Conservation (phyloP, 768 basidiomycete species). For the Lentinula detonsa region DNA sequence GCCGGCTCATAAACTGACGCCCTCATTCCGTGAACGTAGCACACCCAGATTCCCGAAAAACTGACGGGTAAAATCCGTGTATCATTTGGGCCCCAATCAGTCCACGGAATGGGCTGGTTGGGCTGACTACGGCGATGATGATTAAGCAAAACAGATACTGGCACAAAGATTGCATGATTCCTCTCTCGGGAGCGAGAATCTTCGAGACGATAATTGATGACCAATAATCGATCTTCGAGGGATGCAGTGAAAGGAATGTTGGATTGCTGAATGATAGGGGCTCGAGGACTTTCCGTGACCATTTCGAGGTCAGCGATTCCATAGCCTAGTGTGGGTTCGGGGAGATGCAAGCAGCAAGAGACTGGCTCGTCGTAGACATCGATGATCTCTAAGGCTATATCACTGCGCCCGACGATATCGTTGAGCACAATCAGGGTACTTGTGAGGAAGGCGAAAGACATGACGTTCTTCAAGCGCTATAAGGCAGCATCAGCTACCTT, state of each 20-base stretch:
- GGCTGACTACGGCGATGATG: slow-evolving; percentile 14
- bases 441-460: slow-evolving; percentile 27
- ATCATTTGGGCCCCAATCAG: slow-evolving; percentile 22
- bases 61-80: slow-evolving; percentile 21
- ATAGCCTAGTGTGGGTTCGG: not conserved
- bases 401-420: not conserved
- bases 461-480: slow-evolving; percentile 7
- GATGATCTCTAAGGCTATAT: not conserved
- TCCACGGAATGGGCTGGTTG: slow-evolving; percentile 17
- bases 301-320: not conserved
- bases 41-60: slow-evolving; percentile 26
- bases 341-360: not conserved
- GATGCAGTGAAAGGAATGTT: slow-evolving; percentile 9
- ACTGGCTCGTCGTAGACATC: not conserved
- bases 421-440: slow-evolving; percentile 20
- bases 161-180: slow-evolving; percentile 22
- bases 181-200: not conserved
- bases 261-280: not conserved
- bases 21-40: slow-evolving; percentile 27
- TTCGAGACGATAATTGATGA: slow-evolving; percentile 15
- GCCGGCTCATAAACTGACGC: slow-evolving; percentile 18
- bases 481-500: too few relatives aligned
- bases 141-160: slow-evolving; percentile 21
- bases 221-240: slow-evolving; percentile 23
- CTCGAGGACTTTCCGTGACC: not conserved